Percentiles rank a stretch among this genome's conserved stretches.
phyloP scores from a whole-genome alignment of 2,329 filamentous ascomycete genomes.

The Penicillium sp. region DNA sequence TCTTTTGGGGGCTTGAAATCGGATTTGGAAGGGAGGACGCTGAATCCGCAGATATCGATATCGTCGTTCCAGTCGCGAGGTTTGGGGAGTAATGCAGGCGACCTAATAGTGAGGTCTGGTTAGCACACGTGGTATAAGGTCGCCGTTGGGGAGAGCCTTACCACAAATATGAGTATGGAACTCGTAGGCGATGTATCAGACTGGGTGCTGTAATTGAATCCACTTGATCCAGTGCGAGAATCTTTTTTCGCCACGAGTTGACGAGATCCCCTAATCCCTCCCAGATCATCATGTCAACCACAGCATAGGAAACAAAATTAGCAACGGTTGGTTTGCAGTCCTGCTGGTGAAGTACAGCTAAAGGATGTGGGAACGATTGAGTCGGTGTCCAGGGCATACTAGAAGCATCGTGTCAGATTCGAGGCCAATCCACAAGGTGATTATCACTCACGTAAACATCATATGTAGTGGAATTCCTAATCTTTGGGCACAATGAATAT shows the following conservation, averaged over 20 bases:
- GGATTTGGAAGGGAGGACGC: conserved; percentile 68
- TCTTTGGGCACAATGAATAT: conserved; percentile 77
- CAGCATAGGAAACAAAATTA: conserved; percentile 79
- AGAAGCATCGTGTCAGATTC: conserved; percentile 8
- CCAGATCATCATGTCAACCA: conserved; percentile 92
- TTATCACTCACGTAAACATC: conserved; percentile 75
- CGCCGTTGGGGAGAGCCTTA: conserved; percentile 22
- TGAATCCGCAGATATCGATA: conserved; percentile 75
- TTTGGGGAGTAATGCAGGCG: conserved; percentile 75
- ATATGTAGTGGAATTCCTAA: conserved; percentile 76
- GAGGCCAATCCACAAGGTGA: background rate
- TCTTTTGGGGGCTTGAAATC: conserved; percentile 67
- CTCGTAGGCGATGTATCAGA: conserved; percentile 70
- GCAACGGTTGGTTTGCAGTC: conserved; percentile 75
- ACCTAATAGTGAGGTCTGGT: conserved; percentile 43
- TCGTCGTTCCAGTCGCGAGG: conserved; percentile 73
- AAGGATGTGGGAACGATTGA: conserved; percentile 79
- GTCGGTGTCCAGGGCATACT: conserved; percentile 90
- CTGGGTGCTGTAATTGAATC: conserved; percentile 82
- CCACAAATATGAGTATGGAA: conserved; percentile 94
- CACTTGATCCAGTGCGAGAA: conserved; percentile 73
- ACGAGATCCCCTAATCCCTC: conserved; percentile 89
- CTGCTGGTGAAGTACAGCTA: conserved; percentile 76
- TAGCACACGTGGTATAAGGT: conserved; percentile 5
- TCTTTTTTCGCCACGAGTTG: conserved; percentile 77